Evolutionary conservation across 2,329 filamentous ascomycete genomes (phyloP), one percentile per base, ranked within the genome.

Genomic region (Beauveria australis): DNA sequence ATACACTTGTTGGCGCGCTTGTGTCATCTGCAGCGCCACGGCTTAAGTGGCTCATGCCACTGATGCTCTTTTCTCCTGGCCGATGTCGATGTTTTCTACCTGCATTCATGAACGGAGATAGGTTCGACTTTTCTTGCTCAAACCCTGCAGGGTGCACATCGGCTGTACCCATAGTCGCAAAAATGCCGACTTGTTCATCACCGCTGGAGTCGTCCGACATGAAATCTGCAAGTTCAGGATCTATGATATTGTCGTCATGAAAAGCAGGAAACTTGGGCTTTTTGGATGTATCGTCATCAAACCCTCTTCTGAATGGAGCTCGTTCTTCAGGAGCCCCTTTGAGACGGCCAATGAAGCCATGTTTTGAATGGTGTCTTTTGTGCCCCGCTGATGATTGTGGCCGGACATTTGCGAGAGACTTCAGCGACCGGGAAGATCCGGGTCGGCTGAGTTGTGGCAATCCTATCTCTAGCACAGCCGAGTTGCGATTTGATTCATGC

Each of bases 231-330:
- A 99, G 78, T 69, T 99, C 94, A 1, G 94, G 94, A 70, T 99
- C 94, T 66, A 99, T 97, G 66, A 99, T 96, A 70, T 94, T 97
- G 76, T 99, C 94, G 69, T 94, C 92, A 71, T 99, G 94, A 67
- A 99, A 97, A n/a, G 92, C 92, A 18, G 92, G 88, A 41, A 96
- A 81, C 47, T 86, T 85, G 8, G 84, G 78, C 64, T 86, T 88
- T 64, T 82, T 85, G 4, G 80, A 77, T 53, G 81, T 76, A 62
- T 92, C 88, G 57, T 95, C 85, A 10, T 78, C 85, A 19, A 81
- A 78, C 12, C 86, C 81, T 62, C 88, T 89, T 59, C 92, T 91
- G 66, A 97, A 97, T 0, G 94, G 94, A 0, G 91, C 93, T 61
- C 90, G 83, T 63, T 97, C 91, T 62, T 95, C 91, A 19, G 86